phyloP scores from a whole-genome alignment of 2,329 filamentous ascomycete species.

The Fusarium denticulatum region DNA sequence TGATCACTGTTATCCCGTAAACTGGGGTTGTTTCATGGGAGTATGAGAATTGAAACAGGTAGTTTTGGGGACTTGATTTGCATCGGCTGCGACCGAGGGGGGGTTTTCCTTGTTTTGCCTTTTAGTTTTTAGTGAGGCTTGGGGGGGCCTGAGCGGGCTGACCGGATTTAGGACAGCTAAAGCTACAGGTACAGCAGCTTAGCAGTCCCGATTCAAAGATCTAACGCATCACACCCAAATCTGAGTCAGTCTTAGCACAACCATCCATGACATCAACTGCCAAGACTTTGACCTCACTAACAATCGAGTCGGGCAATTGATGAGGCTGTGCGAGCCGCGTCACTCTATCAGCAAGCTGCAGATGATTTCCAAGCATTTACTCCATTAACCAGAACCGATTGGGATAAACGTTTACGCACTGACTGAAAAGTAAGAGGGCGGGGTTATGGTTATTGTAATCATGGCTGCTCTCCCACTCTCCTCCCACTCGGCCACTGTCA shows the following conservation, averaged over 20 bases:
- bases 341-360: background rate
- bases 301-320: background rate
- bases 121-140: background rate
- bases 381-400: background rate
- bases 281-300: background rate
- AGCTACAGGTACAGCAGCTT: background rate
- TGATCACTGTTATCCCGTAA: constrained; percentile 2
- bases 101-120: background rate
- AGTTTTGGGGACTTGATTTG: background rate
- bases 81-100: background rate
- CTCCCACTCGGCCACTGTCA: background rate
- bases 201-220: background rate
- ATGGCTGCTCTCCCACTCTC: background rate
- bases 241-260: background rate
- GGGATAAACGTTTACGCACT: background rate
- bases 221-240: background rate
- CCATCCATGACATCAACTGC: background rate
- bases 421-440: background rate
- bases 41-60: background rate
- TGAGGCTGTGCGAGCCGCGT: background rate
- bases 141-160: background rate
- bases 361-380: background rate
- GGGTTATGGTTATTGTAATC: background rate
- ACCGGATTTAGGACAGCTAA: background rate
- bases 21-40: background rate